Percentiles rank a stretch among this genome's conserved stretches.
These are phyloP conservation scores for Allium fistulosum DNA, from an alignment of 106 monocot genomes.

Conservation along the genomic window DNA sequence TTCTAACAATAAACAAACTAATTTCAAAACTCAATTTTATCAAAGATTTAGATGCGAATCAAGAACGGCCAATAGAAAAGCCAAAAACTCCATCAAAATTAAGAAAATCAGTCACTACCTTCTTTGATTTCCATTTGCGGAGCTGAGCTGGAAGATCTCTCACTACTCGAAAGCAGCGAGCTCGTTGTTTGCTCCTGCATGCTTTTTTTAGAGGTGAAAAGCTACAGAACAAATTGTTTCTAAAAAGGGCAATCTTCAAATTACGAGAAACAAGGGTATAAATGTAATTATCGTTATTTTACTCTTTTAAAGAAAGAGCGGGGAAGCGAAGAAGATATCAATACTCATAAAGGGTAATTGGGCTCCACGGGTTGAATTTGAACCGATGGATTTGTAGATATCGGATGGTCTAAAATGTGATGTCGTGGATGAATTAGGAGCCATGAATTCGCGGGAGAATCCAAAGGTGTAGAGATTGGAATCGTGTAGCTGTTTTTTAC, in stretches of 20 bases:
- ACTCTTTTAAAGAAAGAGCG: conserved; percentile 1
- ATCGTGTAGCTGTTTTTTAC: conserved; percentile 16
- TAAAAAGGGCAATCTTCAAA: no score
- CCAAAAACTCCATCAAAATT: no score
- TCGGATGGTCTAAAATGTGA: conserved; percentile 18
- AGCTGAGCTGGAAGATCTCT: conserved; percentile 84
- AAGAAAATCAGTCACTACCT: conserved; percentile 6
- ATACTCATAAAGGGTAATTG: conserved; percentile 7
- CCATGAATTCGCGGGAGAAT: conserved; percentile 24
- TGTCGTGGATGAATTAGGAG: conserved; percentile 15
- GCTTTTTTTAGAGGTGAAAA: background rate
- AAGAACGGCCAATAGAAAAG: no score
- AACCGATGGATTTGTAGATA: conserved; percentile 27
- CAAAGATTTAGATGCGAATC: no score
- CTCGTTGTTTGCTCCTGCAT: conserved; percentile 62
- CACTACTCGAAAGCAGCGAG: conserved; percentile 83
- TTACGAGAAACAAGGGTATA: background rate
- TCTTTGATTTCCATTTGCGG: conserved; percentile 52
- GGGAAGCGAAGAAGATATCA: background rate
- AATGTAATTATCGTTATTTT: background rate
- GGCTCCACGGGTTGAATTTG: conserved; percentile 1
- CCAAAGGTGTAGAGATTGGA: conserved; percentile 27
- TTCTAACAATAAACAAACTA: no score
- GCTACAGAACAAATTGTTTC: background rate
- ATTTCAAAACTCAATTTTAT: no score